Evolutionary conservation across 2,329 filamentous ascomycete species (phyloP), one percentile per base, ranked within the genome.

Genomic region (Aureobasidium sp.): DNA sequence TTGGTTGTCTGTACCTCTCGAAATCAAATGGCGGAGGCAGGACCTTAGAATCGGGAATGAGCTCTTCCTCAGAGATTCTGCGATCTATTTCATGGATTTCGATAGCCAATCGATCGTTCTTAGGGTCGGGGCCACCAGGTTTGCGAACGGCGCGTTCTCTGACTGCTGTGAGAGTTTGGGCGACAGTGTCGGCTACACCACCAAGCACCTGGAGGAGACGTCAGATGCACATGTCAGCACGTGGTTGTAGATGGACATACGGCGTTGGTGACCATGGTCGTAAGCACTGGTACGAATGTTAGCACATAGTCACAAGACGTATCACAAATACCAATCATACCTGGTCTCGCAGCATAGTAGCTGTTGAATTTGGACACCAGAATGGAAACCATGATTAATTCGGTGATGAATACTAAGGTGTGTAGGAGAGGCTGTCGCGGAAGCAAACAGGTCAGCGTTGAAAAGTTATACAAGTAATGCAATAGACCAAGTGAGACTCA

Each of bases 261-360:
- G 68, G 94, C 90, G 79, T 99, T 99, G 74, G 93, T 96, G 72
- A 97, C 90, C 93, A 99, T 99, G 77, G 96, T 99, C 65, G 94
- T 99, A 70, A 99, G 84, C 46, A 99, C 90, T 89, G 72, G 13
- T 6, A 5, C 29, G 5, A 12, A 6, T 5, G 47, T 53, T 23
- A 53, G 62, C 62, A 26, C 42, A 20, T 3, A 8, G 6, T 34
- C 52, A 41, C 52, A 8, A 34, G n/a, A 42, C 15, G 9, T 13
- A 10, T 29, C n/a, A 27, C 37, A 44, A 34, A 0, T 27, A 6
- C 47, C 32, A 41, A 47, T 34, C 82, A 67, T 81, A 92, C 89
- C 80, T 71, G 93, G 94, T 72, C 90, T 89, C 72, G 91, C 87
- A 68, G 90, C 87, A 83, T 97, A 99, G 79, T 95, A 96, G 68